A percentile compares a stretch with the other conserved stretches of the same genome.
Conservation (phyloP, 768 basidiomycete genomes). For the Chlorophyllum brunneum region DNA sequence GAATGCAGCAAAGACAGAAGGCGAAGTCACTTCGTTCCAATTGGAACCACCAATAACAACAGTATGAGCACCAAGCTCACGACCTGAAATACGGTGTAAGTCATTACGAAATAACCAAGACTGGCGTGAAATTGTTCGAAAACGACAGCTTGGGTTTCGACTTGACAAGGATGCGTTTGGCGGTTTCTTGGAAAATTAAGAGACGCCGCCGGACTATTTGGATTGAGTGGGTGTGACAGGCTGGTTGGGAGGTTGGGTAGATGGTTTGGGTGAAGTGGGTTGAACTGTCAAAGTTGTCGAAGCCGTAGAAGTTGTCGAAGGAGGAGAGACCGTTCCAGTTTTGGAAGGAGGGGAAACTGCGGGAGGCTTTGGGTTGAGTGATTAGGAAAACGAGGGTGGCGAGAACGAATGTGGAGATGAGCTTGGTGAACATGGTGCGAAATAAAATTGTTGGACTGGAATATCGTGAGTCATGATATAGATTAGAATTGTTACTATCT, state of each 20-base stretch:
- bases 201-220: slow-evolving; percentile 34
- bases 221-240: slow-evolving; percentile 29
- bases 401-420: slow-evolving; percentile 2
- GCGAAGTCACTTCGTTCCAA: slow-evolving; percentile 30
- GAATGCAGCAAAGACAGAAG: slow-evolving; percentile 9
- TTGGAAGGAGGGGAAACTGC: slow-evolving; percentile 24
- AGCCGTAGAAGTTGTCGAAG: slow-evolving; percentile 29
- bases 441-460: not conserved
- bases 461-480: not conserved
- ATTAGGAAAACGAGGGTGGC: not conserved
- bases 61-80: slow-evolving; percentile 28
- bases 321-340: slow-evolving; percentile 30
- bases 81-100: slow-evolving; percentile 25
- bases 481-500: too few relatives aligned
- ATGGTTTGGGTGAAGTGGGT: slow-evolving; percentile 25
- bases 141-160: too few relatives aligned
- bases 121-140: slow-evolving; percentile 28
- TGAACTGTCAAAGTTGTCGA: slow-evolving; percentile 28
- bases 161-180: slow-evolving; percentile 34
- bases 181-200: slow-evolving; percentile 34
- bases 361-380: not conserved
- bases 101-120: slow-evolving; percentile 26
- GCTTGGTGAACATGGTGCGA: slow-evolving; percentile 5
- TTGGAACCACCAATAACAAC: slow-evolving; percentile 35
- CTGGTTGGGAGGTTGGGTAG: slow-evolving; percentile 25